Evolutionary conservation across 2,329 filamentous ascomycete genomes (phyloP).

Genomic region (Cercospora brassicicola): DNA sequence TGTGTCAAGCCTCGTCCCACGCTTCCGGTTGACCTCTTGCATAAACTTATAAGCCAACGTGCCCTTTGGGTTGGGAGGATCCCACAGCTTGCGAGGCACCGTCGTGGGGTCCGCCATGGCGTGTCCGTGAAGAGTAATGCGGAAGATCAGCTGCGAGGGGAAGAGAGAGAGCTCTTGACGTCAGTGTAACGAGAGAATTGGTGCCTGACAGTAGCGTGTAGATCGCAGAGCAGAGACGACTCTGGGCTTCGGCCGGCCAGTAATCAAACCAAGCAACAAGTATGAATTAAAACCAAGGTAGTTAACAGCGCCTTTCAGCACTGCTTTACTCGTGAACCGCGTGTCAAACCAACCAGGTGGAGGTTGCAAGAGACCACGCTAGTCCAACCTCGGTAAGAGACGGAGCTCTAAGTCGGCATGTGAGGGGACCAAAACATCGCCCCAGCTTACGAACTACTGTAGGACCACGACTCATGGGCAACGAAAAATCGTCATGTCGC

Average conservation of each 20-base stretch:
- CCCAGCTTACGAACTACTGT: conserved; percentile 8
- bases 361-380: neutral
- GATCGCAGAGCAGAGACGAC: neutral
- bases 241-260: neutral
- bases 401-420: conserved; percentile 4
- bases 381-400: conserved; percentile 9
- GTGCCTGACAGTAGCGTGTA: conserved; percentile 12
- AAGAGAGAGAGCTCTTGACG: conserved; percentile 1
- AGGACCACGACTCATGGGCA: conserved; percentile 10
- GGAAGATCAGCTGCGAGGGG: neutral
- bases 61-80: conserved; percentile 40
- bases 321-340: neutral
- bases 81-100: conserved; percentile 49
- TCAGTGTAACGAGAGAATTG: conserved; percentile 3
- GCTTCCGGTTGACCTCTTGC: conserved; percentile 61
- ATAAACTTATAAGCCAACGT: conserved; percentile 69
- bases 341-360: neutral
- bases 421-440: conserved; percentile 9
- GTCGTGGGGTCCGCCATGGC: conserved; percentile 19
- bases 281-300: neutral
- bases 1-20: conserved; percentile 60
- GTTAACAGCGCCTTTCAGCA: neutral
- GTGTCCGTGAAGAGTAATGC: neutral
- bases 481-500: conserved; percentile 11
- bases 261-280: neutral